Percentiles rank a stretch among this genome's conserved stretches.
Evolutionary conservation across 2,329 filamentous ascomycete genomes (phyloP).

Genomic region (Phyllosticta citribraziliensis): DNA sequence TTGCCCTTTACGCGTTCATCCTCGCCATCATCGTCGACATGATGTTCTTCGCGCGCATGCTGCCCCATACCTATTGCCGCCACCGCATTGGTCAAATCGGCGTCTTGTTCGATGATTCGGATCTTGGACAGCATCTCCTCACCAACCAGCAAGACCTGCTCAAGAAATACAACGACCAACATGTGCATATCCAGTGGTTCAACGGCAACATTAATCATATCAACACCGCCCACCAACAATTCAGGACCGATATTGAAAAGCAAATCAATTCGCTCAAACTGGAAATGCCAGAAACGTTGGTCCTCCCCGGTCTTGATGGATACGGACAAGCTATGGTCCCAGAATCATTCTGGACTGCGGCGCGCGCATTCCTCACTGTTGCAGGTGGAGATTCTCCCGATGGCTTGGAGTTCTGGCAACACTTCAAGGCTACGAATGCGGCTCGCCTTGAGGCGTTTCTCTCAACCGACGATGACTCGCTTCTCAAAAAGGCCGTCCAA

Average conservation of each 20-base stretch:
- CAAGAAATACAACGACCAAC: not conserved
- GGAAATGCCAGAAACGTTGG: not conserved
- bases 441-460: slow-evolving; percentile 27
- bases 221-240: no score
- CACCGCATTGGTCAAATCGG: not conserved
- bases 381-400: not conserved
- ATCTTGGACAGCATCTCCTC: no score
- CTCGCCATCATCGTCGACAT: not conserved
- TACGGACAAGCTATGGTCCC: slow-evolving; percentile 48
- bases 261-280: not conserved
- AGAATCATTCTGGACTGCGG: slow-evolving; percentile 55
- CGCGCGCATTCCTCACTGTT: slow-evolving; percentile 30
- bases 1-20: not conserved
- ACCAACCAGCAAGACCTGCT: not conserved
- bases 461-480: slow-evolving; percentile 6
- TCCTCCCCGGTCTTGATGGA: not conserved
- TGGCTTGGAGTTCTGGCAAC: slow-evolving; percentile 39
- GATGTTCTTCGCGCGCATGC: not conserved
- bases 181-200: not conserved
- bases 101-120: not conserved
- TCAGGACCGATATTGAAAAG: not conserved
- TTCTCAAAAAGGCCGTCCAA: slow-evolving; percentile 22
- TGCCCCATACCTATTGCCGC: not conserved
- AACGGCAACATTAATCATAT: no score
- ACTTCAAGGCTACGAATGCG: slow-evolving; percentile 45